Percentiles rank a stretch among this genome's conserved stretches.
Evolutionary conservation across 208 protist species (phyloP).

Genomic region (Leishmania martiniquensis): DNA sequence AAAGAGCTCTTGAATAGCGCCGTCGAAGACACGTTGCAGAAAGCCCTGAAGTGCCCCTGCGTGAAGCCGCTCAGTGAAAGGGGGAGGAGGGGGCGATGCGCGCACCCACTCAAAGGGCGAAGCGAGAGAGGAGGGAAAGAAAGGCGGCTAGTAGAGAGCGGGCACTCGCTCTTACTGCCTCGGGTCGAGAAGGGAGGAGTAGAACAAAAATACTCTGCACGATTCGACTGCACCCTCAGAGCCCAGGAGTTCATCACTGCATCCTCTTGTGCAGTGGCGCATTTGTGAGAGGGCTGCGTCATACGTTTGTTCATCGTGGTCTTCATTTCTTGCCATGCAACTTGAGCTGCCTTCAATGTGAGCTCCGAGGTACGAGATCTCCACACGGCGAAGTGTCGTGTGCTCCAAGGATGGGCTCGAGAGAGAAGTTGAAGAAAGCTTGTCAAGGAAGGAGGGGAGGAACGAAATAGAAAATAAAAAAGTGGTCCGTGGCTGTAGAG

Average conservation of each 20-base stretch:
- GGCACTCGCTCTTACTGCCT: not conserved
- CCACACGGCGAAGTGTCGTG: not conserved
- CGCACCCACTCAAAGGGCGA: not conserved
- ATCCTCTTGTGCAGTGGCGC: not conserved
- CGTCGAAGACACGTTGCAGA: not conserved
- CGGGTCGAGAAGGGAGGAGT: not conserved
- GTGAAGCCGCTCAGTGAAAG: not conserved
- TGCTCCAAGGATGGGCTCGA: not conserved
- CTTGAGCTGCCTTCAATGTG: not conserved
- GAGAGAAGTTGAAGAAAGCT: not conserved
- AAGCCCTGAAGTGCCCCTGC: not conserved
- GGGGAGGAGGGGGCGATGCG: not conserved
- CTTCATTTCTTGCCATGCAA: not conserved
- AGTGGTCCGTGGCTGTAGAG: constrained; percentile 1
- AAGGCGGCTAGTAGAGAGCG: not conserved
- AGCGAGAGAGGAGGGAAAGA: not conserved
- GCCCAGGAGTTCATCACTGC: not conserved
- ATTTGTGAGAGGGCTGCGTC: not conserved
- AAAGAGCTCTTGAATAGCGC: not conserved
- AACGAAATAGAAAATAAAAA: no score
- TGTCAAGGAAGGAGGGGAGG: not conserved
- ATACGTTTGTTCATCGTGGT: not conserved
- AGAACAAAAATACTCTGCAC: not conserved
- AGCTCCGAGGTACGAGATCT: not conserved
- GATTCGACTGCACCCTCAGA: not conserved